Evolutionary conservation across 352 stramenopile species (phyloP).

Genomic region (Globisporangium uncinulatum): DNA sequence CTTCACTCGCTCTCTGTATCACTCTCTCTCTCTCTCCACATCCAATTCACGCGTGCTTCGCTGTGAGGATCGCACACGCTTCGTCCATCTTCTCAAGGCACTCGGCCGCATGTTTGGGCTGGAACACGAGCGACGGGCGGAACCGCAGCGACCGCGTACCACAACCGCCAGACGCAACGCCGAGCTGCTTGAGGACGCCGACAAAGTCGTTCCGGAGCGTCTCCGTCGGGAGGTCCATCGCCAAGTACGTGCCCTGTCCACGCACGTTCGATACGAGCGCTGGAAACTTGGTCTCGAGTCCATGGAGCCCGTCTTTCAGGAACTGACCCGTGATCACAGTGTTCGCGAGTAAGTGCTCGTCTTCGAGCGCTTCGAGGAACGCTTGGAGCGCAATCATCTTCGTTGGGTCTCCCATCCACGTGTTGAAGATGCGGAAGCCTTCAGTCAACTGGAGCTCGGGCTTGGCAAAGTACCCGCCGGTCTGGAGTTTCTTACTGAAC

Average conservation of each 20-base stretch:
- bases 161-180: constrained; percentile 61
- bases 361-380: constrained; percentile 60
- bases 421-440: constrained; percentile 85
- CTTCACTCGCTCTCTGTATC: neutral
- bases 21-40: neutral
- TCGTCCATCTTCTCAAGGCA: constrained; percentile 68
- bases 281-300: constrained; percentile 45
- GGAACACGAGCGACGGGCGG: constrained; percentile 70
- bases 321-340: constrained; percentile 65
- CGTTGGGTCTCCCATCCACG: constrained; percentile 82
- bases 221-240: constrained; percentile 67
- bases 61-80: constrained; percentile 30
- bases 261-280: constrained; percentile 65
- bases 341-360: constrained; percentile 62
- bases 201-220: constrained; percentile 63
- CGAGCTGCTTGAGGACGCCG: constrained; percentile 44
- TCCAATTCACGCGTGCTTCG: constrained; percentile 4
- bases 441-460: constrained; percentile 60
- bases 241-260: constrained; percentile 73
- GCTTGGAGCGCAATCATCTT: constrained; percentile 82
- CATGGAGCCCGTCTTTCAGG: constrained; percentile 44
- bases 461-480: constrained; percentile 78
- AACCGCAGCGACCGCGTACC: constrained; percentile 68
- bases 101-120: constrained; percentile 67
- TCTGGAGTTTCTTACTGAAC: constrained; percentile 86